These are phyloP conservation scores for Lodderomyces theae DNA, from an alignment of 1,139 yeast species.

Conservation along the genomic window DNA sequence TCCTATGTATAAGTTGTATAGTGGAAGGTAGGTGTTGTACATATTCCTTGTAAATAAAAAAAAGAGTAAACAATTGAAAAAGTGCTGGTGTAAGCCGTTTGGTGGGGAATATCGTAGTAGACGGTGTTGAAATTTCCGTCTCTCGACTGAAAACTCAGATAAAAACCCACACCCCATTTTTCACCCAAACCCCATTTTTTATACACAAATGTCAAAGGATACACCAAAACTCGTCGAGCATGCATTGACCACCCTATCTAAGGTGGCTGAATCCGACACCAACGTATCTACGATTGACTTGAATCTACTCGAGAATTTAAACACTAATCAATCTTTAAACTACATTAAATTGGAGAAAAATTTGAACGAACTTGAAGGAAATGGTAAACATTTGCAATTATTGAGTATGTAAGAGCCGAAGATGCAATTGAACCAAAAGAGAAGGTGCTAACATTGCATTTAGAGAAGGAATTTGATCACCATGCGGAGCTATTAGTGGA, in stretches of 20 bases:
- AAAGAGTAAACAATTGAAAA: too few species aligned
- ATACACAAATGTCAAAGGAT: constrained; percentile 23
- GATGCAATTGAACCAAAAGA: not conserved
- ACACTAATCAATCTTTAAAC: constrained; percentile 56
- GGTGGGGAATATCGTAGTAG: not conserved
- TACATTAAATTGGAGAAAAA: constrained; percentile 55
- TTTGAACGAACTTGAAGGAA: constrained; percentile 35
- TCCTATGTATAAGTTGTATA: constrained; percentile 49
- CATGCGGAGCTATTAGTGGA: constrained; percentile 31
- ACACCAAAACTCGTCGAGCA: constrained; percentile 29
- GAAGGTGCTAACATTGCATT: constrained; percentile 9
- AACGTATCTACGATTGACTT: constrained; percentile 52
- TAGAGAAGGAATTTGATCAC: constrained; percentile 31
- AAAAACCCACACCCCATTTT: too few species aligned
- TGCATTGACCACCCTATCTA: constrained; percentile 29
- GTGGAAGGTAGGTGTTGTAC: constrained; percentile 44
- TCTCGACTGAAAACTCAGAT: not conserved
- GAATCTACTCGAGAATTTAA: constrained; percentile 51
- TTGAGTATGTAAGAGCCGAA: constrained; percentile 28
- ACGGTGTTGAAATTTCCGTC: not conserved
- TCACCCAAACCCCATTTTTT: not conserved
- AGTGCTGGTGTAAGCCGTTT: not conserved
- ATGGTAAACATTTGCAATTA: constrained; percentile 27
- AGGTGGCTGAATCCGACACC: constrained; percentile 51
- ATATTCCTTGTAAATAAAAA: constrained; percentile 1